Conservation (phyloP, 1,284 basidiomycete species). For the Ustilago trichophora region DNA sequence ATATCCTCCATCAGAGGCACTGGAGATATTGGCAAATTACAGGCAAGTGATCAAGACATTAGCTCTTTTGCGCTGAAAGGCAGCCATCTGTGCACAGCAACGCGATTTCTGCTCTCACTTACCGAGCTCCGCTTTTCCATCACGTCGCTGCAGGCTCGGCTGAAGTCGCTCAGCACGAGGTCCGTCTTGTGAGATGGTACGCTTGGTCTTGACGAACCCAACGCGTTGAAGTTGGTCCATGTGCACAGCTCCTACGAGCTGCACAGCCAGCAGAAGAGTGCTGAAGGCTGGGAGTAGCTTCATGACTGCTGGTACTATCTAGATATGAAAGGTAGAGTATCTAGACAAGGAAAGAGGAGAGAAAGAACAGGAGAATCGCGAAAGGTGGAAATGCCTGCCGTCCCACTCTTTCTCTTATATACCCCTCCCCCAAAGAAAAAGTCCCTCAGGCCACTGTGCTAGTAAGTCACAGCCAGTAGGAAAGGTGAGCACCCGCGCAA, state of each 20-base stretch:
- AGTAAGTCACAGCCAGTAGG: too few species aligned
- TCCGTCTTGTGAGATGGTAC: background rate
- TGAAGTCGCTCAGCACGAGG: background rate
- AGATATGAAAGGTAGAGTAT: too few species aligned
- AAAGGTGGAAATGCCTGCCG: too few species aligned
- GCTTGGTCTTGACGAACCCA: slow-evolving; percentile 13
- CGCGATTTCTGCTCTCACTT: background rate
- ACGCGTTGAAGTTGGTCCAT: background rate
- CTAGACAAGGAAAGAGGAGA: too few species aligned
- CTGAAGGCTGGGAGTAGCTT: slow-evolving; percentile 9
- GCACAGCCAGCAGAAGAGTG: background rate
- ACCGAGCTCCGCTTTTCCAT: background rate
- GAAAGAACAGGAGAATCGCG: too few species aligned
- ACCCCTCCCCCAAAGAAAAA: too few species aligned
- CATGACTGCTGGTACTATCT: slow-evolving; percentile 3
- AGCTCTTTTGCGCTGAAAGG: too few species aligned
- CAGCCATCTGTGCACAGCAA: too few species aligned
- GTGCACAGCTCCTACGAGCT: slow-evolving; percentile 12
- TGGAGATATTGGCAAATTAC: too few species aligned
- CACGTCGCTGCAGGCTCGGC: slow-evolving; percentile 2
- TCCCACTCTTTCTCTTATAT: background rate
- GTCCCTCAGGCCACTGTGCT: too few species aligned
- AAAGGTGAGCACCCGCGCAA: slow-evolving; percentile 1
- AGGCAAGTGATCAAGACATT: too few species aligned
- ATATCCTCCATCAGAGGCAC: too few species aligned